These are phyloP conservation scores for Penicillium sp. DNA, from an alignment of 2,329 filamentous ascomycete genomes.

Conservation along the genomic window DNA sequence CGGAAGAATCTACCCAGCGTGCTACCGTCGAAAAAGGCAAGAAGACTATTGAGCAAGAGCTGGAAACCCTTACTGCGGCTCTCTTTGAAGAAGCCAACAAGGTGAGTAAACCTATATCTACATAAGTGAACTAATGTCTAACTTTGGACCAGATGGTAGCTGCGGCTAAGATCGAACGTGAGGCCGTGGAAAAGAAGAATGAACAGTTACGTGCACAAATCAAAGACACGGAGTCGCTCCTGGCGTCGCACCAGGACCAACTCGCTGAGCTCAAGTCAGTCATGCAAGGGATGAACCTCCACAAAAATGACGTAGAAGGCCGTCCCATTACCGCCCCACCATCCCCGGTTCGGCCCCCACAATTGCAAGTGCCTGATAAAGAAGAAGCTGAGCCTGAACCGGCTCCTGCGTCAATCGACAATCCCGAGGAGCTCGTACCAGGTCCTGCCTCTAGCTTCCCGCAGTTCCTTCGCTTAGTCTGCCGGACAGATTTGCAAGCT, in stretches of 20 bases:
- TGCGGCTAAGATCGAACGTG: conserved; percentile 78
- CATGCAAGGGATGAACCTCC: conserved; percentile 79
- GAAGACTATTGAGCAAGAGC: conserved; percentile 84
- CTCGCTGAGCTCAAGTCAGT: conserved; percentile 85
- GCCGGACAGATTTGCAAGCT: conserved; percentile 75
- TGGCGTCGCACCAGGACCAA: conserved; percentile 91
- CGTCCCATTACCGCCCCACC: conserved; percentile 72
- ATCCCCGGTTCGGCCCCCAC: conserved; percentile 66
- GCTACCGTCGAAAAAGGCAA: conserved; percentile 71
- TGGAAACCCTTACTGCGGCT: conserved; percentile 85
- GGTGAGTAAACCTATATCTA: conserved; percentile 41
- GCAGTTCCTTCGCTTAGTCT: conserved; percentile 77
- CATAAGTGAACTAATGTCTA: conserved; percentile 8
- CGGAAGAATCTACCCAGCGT: conserved; percentile 66
- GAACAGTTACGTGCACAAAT: conserved; percentile 84
- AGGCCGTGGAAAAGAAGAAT: conserved; percentile 77
- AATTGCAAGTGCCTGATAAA: conserved; percentile 55
- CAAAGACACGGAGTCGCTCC: conserved; percentile 77
- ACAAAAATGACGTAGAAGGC: conserved; percentile 66
- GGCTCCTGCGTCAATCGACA: conserved; percentile 50
- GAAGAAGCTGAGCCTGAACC: conserved; percentile 62
- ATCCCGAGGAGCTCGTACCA: conserved; percentile 55
- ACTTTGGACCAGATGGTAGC: conserved; percentile 71
- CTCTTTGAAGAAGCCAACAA: conserved; percentile 98
- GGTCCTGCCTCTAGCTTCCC: conserved; percentile 71